phyloP scores from a whole-genome alignment of 75 land plant genomes.

The Cupressus sempervirens region DNA sequence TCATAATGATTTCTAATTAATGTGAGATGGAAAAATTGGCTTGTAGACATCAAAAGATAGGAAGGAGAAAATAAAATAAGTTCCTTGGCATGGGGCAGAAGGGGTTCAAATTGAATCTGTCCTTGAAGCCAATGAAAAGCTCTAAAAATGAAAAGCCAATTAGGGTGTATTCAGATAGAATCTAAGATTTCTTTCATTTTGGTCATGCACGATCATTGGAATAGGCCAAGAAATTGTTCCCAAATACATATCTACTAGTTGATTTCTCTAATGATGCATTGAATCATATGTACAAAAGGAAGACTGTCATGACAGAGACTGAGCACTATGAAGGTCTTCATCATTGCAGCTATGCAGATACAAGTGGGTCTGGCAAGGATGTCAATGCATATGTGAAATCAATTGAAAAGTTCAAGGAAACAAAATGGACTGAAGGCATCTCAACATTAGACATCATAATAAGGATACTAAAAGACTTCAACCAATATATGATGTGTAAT shows the following conservation, averaged over 20 bases:
- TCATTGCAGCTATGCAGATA: conserved; percentile 90
- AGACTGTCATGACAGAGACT: conserved; percentile 76
- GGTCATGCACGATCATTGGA: conserved; percentile 90
- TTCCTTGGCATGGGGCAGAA: neutral
- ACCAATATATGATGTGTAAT: conserved; percentile 85
- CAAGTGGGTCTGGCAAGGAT: conserved; percentile 87
- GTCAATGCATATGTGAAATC: conserved; percentile 91
- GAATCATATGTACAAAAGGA: conserved; percentile 74
- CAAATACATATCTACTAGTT: conserved; percentile 77
- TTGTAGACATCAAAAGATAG: too few species aligned
- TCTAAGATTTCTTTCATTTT: conserved; percentile 89
- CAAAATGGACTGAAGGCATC: conserved; percentile 79
- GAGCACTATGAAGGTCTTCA: conserved; percentile 87
- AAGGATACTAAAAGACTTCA: conserved; percentile 84
- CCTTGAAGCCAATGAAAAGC: neutral
- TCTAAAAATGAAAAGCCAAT: conserved; percentile 30
- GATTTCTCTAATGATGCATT: conserved; percentile 75
- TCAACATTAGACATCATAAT: conserved; percentile 91
- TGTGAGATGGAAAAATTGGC: too few species aligned
- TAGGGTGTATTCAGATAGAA: conserved; percentile 84
- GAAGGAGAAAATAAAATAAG: too few species aligned
- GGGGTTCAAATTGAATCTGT: conserved; percentile 9
- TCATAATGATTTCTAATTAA: too few species aligned
- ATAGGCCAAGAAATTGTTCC: conserved; percentile 73
- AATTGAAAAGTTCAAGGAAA: conserved; percentile 75